A percentile compares a stretch with the other conserved stretches of the same genome.
phyloP scores from a whole-genome alignment of 2,329 filamentous ascomycete genomes.

The Fusarium papillatum region DNA sequence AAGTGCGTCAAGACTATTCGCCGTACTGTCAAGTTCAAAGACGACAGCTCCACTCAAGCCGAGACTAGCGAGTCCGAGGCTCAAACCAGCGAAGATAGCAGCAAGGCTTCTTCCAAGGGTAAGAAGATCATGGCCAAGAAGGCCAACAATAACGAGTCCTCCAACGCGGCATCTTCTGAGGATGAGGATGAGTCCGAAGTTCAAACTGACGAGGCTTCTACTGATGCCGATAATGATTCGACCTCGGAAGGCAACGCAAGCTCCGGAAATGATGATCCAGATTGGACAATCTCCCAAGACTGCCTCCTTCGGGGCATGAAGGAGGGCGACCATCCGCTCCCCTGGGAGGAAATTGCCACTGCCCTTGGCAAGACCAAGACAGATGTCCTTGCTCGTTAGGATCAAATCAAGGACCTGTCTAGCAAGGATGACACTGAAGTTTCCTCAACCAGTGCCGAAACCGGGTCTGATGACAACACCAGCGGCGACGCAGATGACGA shows the following conservation, averaged over 20 bases:
- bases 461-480: background rate
- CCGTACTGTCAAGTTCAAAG: conserved; percentile 7
- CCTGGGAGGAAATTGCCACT: conserved; percentile 48
- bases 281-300: conserved; percentile 54
- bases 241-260: conserved; percentile 1
- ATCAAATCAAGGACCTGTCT: conserved; percentile 44
- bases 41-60: conserved; percentile 5
- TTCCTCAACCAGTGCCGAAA: too few species aligned
- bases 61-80: background rate
- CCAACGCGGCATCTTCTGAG: conserved; percentile 8
- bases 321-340: conserved; percentile 37
- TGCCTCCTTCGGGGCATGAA: conserved; percentile 51
- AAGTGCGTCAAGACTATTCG: conserved; percentile 1
- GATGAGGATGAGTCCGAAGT: conserved; percentile 18
- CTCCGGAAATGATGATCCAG: conserved; percentile 5
- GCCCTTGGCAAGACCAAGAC: conserved; percentile 45
- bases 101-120: background rate
- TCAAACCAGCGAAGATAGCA: background rate
- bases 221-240: background rate
- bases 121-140: conserved; percentile 24
- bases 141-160: background rate
- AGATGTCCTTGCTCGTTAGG: conserved; percentile 50
- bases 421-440: background rate
- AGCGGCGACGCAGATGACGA: conserved; percentile 6
- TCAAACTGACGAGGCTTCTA: background rate